Evolutionary conservation across 768 basidiomycete genomes (phyloP).

Genomic region (Auricularia auricula-judae): DNA sequence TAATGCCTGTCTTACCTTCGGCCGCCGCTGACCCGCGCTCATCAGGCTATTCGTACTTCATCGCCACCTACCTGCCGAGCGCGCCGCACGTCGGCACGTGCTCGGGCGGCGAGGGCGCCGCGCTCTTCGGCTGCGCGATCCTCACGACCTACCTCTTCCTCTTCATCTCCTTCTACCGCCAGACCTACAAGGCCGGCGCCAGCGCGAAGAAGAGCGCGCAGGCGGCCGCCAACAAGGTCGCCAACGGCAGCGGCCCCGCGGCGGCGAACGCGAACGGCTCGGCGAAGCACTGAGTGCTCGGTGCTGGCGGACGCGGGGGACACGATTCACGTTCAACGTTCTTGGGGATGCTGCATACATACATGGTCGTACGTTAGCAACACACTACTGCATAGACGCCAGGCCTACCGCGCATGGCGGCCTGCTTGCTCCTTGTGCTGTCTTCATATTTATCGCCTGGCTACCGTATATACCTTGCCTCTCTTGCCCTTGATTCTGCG

Average conservation of each 20-base stretch:
- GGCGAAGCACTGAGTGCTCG: no score
- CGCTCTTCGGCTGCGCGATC: slow-evolving; percentile 78
- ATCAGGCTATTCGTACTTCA: slow-evolving; percentile 74
- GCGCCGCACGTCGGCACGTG: slow-evolving; percentile 75
- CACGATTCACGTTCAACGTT: no score
- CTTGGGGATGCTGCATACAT: no score
- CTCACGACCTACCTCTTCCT: slow-evolving; percentile 85
- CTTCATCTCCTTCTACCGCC: slow-evolving; percentile 92
- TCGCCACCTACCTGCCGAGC: slow-evolving; percentile 37
- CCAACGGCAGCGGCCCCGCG: neutral
- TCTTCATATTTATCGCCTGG: no score
- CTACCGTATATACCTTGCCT: no score
- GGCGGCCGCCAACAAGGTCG: neutral
- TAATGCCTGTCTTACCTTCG: neutral
- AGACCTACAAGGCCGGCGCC: slow-evolving; percentile 51
- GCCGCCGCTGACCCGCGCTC: slow-evolving; percentile 9
- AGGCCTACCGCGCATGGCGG: no score
- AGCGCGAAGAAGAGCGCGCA: slow-evolving; percentile 3
- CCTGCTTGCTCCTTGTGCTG: no score
- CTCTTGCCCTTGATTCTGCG: no score
- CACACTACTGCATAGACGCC: no score
- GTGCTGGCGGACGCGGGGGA: no score
- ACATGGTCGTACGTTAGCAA: no score
- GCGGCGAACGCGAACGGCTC: neutral
- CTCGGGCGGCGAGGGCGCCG: slow-evolving; percentile 80